phyloP scores from a whole-genome alignment of 352 stramenopile species.

The Pythium scleroteichum region DNA sequence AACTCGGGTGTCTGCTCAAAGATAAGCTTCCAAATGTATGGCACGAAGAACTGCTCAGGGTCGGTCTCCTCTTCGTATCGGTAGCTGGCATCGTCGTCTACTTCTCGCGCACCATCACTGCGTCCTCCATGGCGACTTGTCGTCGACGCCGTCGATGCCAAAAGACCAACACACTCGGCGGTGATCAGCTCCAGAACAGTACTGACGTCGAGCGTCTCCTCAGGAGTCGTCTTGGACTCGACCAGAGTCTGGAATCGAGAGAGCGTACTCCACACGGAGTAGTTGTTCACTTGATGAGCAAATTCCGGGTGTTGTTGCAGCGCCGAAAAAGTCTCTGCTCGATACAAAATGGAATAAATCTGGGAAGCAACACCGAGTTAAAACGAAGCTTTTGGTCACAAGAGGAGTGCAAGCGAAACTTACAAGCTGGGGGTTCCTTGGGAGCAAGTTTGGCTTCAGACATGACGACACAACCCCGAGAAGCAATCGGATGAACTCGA shows the following conservation, averaged over 20 bases:
- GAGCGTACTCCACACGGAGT: slow-evolving; percentile 64
- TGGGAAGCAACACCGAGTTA: slow-evolving; percentile 3
- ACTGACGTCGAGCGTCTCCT: slow-evolving; percentile 64
- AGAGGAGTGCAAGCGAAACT: slow-evolving; percentile 10
- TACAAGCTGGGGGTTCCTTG: slow-evolving; percentile 78
- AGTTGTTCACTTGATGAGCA: slow-evolving; percentile 56
- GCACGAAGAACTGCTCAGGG: slow-evolving; percentile 78
- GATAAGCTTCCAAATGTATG: slow-evolving; percentile 77
- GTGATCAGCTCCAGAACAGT: slow-evolving; percentile 69
- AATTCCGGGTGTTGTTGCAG: slow-evolving; percentile 67
- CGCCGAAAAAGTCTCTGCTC: slow-evolving; percentile 51
- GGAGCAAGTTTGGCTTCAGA: slow-evolving; percentile 62
- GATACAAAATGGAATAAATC: slow-evolving; percentile 86
- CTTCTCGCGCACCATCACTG: neutral
- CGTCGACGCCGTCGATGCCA: slow-evolving; percentile 49
- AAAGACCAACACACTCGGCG: slow-evolving; percentile 60
- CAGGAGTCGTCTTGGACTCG: slow-evolving; percentile 57
- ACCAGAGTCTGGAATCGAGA: slow-evolving; percentile 61
- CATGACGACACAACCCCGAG: slow-evolving; percentile 67
- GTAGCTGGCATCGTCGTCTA: slow-evolving; percentile 66
- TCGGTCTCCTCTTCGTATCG: slow-evolving; percentile 73
- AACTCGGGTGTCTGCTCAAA: slow-evolving; percentile 77
- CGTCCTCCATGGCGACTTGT: slow-evolving; percentile 5
- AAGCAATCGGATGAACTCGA: slow-evolving; percentile 75
- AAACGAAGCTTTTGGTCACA: no score